Conservation (phyloP, 495 filamentous ascomycete genomes). For the Rusavskia elegans region DNA sequence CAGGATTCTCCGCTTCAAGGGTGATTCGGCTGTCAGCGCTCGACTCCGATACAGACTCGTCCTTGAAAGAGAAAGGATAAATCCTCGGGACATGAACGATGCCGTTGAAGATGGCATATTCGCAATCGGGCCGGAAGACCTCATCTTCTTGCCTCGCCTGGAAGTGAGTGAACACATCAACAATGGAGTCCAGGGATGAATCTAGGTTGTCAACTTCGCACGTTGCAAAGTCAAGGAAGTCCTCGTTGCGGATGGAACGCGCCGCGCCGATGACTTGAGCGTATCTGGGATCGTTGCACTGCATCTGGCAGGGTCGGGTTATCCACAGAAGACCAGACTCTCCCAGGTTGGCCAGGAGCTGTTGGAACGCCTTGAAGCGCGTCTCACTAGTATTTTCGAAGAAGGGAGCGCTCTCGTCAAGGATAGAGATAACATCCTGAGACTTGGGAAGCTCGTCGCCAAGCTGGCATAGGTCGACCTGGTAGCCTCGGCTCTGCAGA, state of each 20-base stretch:
- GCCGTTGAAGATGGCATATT: constrained; percentile 4
- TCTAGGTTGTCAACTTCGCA: constrained; percentile 1
- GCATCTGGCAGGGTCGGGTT: constrained; percentile 14
- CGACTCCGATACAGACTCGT: neutral
- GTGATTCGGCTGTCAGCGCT: neutral
- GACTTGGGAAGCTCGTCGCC: too few species aligned
- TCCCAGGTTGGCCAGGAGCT: constrained; percentile 9
- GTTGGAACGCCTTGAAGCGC: constrained; percentile 22
- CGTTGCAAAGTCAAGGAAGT: neutral
- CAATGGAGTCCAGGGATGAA: neutral
- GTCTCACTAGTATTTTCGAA: constrained; percentile 15
- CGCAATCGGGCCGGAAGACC: constrained; percentile 1
- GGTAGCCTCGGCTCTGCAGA: too few species aligned
- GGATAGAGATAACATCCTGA: too few species aligned
- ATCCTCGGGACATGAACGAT: constrained; percentile 4
- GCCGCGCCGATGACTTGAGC: constrained; percentile 7
- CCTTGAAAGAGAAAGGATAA: constrained; percentile 5
- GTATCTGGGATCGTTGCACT: constrained; percentile 14
- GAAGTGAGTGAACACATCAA: constrained; percentile 4
- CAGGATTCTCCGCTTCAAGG: constrained; percentile 6
- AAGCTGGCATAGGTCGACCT: too few species aligned
- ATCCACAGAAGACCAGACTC: constrained; percentile 19
- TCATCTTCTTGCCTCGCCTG: neutral
- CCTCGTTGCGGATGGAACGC: neutral
- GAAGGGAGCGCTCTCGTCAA: constrained; percentile 4